These are phyloP conservation scores for Ogataea ramenticola DNA, from an alignment of 805 yeast genomes.

Conservation along the genomic window DNA sequence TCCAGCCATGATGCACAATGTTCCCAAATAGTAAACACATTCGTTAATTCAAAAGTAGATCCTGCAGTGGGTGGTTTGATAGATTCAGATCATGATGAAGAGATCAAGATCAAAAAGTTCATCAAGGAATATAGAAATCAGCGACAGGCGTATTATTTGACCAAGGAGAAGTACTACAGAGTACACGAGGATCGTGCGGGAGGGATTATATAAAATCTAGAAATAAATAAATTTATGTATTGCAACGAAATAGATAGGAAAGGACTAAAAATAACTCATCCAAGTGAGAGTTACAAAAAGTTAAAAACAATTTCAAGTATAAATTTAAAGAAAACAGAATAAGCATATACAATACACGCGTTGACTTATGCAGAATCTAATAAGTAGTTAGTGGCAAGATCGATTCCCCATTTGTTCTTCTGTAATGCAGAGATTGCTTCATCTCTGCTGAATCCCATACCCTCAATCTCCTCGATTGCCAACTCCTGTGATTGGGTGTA, in stretches of 20 bases:
- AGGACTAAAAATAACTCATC: too few species aligned
- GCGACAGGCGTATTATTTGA: conserved; percentile 35
- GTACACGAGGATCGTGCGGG: conserved; percentile 38
- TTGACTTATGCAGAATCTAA: conserved; percentile 59
- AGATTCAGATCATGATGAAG: conserved; percentile 22
- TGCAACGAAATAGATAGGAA: too few species aligned
- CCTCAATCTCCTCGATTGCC: conserved; percentile 71
- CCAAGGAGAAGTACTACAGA: conserved; percentile 40
- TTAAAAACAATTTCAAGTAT: too few species aligned
- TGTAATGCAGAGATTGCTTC: conserved; percentile 65
- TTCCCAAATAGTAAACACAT: conserved; percentile 8
- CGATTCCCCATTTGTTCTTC: conserved; percentile 65
- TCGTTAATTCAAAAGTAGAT: conserved; percentile 9
- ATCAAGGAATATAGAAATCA: conserved; percentile 33
- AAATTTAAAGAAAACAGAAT: too few species aligned
- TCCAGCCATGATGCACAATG: conserved; percentile 15
- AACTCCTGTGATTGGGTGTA: conserved; percentile 25
- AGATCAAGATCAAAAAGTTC: conserved; percentile 24
- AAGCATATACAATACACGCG: too few species aligned
- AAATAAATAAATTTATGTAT: too few species aligned
- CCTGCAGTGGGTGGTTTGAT: conserved; percentile 7
- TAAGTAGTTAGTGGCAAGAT: conserved; percentile 80
- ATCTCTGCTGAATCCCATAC: conserved; percentile 78
- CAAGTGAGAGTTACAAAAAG: too few species aligned
- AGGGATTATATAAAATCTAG: conserved; percentile 19